phyloP scores from a whole-genome alignment of 495 filamentous ascomycete genomes.

The Aspergillus campestris region DNA sequence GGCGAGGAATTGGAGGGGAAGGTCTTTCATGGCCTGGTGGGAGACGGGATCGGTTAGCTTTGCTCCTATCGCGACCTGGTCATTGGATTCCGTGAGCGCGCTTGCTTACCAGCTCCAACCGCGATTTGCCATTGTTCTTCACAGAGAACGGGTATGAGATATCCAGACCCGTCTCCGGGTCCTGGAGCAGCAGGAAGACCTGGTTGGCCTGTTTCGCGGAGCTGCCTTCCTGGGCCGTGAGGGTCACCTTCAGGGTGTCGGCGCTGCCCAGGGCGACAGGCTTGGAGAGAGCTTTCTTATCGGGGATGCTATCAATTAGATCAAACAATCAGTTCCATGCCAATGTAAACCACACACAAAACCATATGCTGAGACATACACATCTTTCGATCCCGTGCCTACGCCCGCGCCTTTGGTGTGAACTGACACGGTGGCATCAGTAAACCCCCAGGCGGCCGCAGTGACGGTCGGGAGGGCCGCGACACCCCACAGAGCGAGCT shows the following conservation, averaged over 20 bases:
- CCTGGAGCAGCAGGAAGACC: conserved; percentile 76
- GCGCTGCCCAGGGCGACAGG: conserved; percentile 55
- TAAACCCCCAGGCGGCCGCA: conserved; percentile 74
- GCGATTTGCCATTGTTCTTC: conserved; percentile 81
- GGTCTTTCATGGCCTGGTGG: conserved; percentile 73
- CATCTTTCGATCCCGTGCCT: conserved; percentile 58
- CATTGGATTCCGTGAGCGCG: background rate
- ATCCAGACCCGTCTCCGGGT: conserved; percentile 67
- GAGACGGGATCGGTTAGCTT: conserved; percentile 18
- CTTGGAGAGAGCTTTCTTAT: conserved; percentile 53
- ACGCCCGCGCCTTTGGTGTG: conserved; percentile 61
- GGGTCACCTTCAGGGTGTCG: conserved; percentile 72
- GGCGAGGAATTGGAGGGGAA: conserved; percentile 73
- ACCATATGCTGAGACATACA: conserved; percentile 40
- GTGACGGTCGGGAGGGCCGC: conserved; percentile 38
- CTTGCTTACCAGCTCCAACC: conserved; percentile 66
- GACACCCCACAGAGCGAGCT: conserved; percentile 32
- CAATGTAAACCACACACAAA: background rate
- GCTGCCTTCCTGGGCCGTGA: conserved; percentile 73
- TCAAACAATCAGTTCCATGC: conserved; percentile 4
- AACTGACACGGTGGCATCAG: conserved; percentile 74
- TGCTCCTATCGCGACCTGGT: background rate
- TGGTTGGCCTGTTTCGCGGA: conserved; percentile 82
- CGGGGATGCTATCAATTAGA: conserved; percentile 46
- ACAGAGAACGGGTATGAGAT: conserved; percentile 80